phyloP scores from a whole-genome alignment of 192 early-diverging fungal species.

The Linnemannia elongata region DNA sequence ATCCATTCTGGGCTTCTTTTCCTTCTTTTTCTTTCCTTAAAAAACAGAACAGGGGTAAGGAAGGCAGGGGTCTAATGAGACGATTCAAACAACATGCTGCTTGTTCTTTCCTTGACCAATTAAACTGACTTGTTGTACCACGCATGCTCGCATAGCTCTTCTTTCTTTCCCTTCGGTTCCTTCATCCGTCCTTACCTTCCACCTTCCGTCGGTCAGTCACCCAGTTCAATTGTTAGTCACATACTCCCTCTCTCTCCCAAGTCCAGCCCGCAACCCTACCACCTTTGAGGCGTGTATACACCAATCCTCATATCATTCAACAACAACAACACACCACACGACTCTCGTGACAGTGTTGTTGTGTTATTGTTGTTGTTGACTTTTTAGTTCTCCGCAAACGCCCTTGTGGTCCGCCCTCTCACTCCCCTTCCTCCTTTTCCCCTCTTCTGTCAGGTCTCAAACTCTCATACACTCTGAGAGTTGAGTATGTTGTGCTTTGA shows the following conservation, averaged over 20 bases:
- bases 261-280: not conserved
- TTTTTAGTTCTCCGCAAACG: conserved; percentile 7
- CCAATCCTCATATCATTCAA: not conserved
- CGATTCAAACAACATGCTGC: not conserved
- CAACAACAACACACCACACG: not conserved
- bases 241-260: not conserved
- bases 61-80: not conserved
- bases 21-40: not conserved
- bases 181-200: not conserved
- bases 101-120: not conserved
- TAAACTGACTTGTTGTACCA: not conserved
- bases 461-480: not conserved
- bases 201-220: not conserved
- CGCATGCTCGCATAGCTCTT: not conserved
- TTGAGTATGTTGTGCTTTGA: not conserved
- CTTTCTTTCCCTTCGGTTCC: not conserved
- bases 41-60: not conserved
- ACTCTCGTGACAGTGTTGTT: not conserved
- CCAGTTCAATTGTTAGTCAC: too few relatives aligned
- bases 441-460: not conserved
- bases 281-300: not conserved
- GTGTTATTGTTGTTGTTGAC: not conserved
- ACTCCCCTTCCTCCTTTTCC: not conserved
- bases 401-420: not conserved
- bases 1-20: conserved; percentile 3